Evolutionary conservation across 495 filamentous ascomycete species (phyloP), one percentile per base, ranked within the genome.

Genomic region (Neurospora sp.): DNA sequence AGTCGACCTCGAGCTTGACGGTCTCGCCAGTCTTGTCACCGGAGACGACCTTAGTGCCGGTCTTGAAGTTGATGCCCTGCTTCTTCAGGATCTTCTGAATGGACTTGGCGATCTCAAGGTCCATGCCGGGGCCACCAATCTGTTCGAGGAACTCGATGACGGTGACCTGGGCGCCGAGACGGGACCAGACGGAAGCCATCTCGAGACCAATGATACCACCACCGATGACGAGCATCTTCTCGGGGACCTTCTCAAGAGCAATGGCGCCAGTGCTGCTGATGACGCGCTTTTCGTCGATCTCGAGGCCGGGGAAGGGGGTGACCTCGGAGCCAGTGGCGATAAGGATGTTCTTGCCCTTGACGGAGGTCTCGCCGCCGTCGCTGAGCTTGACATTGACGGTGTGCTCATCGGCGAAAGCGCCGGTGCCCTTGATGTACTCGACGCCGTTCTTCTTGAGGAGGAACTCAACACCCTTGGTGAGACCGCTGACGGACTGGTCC

Each of bases 1-100:
- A 88, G 86, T 99, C 96, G 69, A 97, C 86, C 76, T 91, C 89
- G 73, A 99, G 86, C 82, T 90, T 90, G 77, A 99, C 86, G 71
- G 82, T 87, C 73, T 93, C 90, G 71, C 90, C 90, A 78, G 85
- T 91, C 81, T 90, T 89, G 80, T 97, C 94, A 77, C 96, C 96
- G 77, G 89, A 89, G 77, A 89, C 83, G 74, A 99, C 96, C 89
- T 99, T 99, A 79, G 95, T 98, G 83, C 91, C 90, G 72, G 95
- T 92, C 90, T 96, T 97, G 89, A 99, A 99, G 83, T 95, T 96
- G 83, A 99, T 95, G 71, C 96, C 96, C 84, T 99, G 96, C 88
- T 98, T 98, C 78, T 88, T 88, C 71, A 99, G 90, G 76, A 96
- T 91, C 89, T 97, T 97, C 82, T 97, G 96, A 69, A 93, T 88